Base-by-base conservation (phyloP, 2,329 filamentous ascomycete species). In the Pestalotiopsis sp. region DNA sequence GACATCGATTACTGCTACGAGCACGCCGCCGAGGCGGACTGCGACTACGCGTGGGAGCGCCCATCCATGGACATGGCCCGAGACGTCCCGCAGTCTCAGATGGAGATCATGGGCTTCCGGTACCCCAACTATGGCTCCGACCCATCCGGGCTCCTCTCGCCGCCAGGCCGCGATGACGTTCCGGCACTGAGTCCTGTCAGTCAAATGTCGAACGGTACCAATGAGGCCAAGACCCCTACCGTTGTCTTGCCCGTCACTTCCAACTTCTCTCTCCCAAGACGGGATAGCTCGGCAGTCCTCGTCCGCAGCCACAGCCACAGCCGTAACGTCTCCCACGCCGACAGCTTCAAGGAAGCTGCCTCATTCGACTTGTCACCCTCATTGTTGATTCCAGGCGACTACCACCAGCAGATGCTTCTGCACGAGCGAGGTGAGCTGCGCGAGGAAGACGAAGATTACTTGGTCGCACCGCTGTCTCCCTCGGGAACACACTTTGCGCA, bases 1-100 rank as follows among this genome's bases (percentile, higher is more conserved):
- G 89, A 89, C 70, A 91, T 92, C 70, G 90, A 92, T 75, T 92
- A 91, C 77, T 91, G 88, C 75, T 92, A 92, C 74, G 89, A 91
- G 71, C 88, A 92, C 73, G 90, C 89, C 71, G 88, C 86, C 13
- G 90, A 92, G 76, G 90, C 89, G 7, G 83, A 91, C 77, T 91
- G 88, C 74, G 86, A 91, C 70, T 91, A 90, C 72, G 86, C 89
- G 59, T 91, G 89, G 89, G 87, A 90, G 68, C 85, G 86, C 17
- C 81, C 84, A 3, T 90, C 88, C 0, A 73, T 86, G 66, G 88
- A 90, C 62, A 69, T 82, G 56, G 76, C 73, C 27, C 78, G 79
- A 66, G 81, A 79, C 14, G 57, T 58, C 11, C 23, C 41, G 20
- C 36, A 36, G 11, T 12, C 63, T 36, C 31, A 36, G 11, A 17